Evolutionary conservation across 441 rosid genomes (phyloP), one percentile per base, ranked within the genome.

Genomic region (Erysimum cheiri): DNA sequence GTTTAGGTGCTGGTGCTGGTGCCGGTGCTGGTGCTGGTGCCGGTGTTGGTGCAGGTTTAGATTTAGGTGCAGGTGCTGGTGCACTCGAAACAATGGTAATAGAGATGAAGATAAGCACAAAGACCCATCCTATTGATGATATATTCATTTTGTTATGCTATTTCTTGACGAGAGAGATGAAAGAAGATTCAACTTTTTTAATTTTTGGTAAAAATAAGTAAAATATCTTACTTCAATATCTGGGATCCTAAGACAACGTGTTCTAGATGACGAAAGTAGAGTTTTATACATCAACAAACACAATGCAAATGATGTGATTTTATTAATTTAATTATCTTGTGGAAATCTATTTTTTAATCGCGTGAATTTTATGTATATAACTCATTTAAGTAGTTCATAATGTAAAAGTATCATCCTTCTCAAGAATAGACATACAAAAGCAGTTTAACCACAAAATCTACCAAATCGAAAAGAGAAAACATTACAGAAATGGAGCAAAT

Each of bases 221-320:
- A 2, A 7, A 7, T 7, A 39, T 59, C 12, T 59, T 59, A 12
- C 22, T 5, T 36, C 41, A 15, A 26, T 6, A 40, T 40, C 8
- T 44, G 14, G 14, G 14, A 8, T 31, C 29, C 22, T 41, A 59
- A 58, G 1, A 19, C 12, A 64, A 36, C 69, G 53, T 44, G 67
- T 13, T 63, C 19, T 52, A 37, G 9, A 65, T 65, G 60, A 37
- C 12, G 39, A 36, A 55, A 36, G 40, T 37, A 55, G 70, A 47
- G 60, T 72, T 72, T 52, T 63, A 26, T 31, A 70, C 39, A 71
- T 37, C 26, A 71, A 44, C 70, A 71, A 71, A 46, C 58, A 36
- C 50, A 64, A 63, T 28, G 70, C 49, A 64, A 33, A 36, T 54
- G 49, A 26, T 55, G 76, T 71, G 76, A 10, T 43, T 53, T 61